Evolutionary conservation across 768 basidiomycete genomes (phyloP).

Genomic region (Obba rivulosa): DNA sequence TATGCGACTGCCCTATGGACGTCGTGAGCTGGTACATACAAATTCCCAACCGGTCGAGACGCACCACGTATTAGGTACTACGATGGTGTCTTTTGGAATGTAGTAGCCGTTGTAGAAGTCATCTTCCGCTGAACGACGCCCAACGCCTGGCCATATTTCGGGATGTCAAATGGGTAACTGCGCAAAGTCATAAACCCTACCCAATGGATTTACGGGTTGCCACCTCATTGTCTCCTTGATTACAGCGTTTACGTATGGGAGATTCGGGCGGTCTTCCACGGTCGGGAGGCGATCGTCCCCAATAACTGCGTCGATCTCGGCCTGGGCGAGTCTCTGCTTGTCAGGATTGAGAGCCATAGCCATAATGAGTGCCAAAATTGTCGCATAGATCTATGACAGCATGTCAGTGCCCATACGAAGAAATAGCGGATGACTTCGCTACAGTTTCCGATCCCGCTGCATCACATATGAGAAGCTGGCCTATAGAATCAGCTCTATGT

Average conservation of each 20-base stretch:
- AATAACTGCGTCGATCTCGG: slow-evolving; percentile 21
- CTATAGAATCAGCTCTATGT: neutral
- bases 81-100: slow-evolving; percentile 19
- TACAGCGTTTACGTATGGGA: slow-evolving; percentile 23
- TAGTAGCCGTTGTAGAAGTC: slow-evolving; percentile 16
- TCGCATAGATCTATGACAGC: slow-evolving; percentile 16
- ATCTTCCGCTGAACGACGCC: slow-evolving; percentile 13
- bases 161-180: neutral
- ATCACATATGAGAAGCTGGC: too few relatives aligned
- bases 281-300: slow-evolving; percentile 20
- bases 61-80: slow-evolving; percentile 22
- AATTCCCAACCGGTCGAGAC: slow-evolving; percentile 10
- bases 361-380: slow-evolving; percentile 25
- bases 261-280: slow-evolving; percentile 17
- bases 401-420: slow-evolving; percentile 28
- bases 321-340: slow-evolving; percentile 22
- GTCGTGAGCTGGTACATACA: neutral
- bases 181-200: slow-evolving; percentile 9
- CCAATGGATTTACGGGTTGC: slow-evolving; percentile 25
- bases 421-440: slow-evolving; percentile 13
- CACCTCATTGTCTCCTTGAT: slow-evolving; percentile 28
- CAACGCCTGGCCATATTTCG: slow-evolving; percentile 7
- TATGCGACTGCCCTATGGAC: slow-evolving; percentile 5
- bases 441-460: slow-evolving; percentile 15
- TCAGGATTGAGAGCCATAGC: slow-evolving; percentile 30